Evolutionary conservation across 768 basidiomycete species (phyloP).

Genomic region (Russula foetens): DNA sequence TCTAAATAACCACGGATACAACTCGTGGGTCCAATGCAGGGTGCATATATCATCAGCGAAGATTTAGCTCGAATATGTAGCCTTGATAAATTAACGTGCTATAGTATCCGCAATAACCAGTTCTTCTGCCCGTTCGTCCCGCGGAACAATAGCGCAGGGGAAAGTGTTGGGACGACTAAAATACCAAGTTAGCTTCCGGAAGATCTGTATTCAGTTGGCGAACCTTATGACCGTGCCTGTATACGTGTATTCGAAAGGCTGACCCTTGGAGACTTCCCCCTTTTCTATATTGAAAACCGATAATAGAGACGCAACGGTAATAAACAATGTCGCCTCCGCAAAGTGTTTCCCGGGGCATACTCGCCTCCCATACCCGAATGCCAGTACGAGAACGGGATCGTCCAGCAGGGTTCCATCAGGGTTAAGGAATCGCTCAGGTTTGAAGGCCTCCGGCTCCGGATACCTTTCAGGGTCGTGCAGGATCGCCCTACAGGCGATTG

Average conservation of each 20-base stretch:
- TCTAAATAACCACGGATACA: no score
- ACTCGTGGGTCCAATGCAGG: no score
- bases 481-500: not conserved
- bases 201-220: no score
- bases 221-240: not conserved
- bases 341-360: conserved; percentile 17
- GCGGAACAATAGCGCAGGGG: not conserved
- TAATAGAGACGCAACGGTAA: conserved; percentile 1
- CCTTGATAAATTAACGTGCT: not conserved
- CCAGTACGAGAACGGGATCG: conserved; percentile 21
- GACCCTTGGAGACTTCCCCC: not conserved
- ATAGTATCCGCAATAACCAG: not conserved
- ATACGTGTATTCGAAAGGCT: not conserved
- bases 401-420: conserved; percentile 22
- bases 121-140: not conserved
- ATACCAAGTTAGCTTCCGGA: not conserved
- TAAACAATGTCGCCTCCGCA: conserved; percentile 10
- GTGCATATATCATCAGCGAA: not conserved
- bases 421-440: conserved; percentile 18
- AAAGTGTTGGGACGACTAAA: not conserved
- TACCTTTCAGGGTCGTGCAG: not conserved
- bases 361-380: conserved; percentile 19
- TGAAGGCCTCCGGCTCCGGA: conserved; percentile 13
- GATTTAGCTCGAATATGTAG: not conserved
- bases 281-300: not conserved